Base-by-base conservation (phyloP, 2,329 filamentous ascomycete species). In the Byssochlamys sp. region DNA sequence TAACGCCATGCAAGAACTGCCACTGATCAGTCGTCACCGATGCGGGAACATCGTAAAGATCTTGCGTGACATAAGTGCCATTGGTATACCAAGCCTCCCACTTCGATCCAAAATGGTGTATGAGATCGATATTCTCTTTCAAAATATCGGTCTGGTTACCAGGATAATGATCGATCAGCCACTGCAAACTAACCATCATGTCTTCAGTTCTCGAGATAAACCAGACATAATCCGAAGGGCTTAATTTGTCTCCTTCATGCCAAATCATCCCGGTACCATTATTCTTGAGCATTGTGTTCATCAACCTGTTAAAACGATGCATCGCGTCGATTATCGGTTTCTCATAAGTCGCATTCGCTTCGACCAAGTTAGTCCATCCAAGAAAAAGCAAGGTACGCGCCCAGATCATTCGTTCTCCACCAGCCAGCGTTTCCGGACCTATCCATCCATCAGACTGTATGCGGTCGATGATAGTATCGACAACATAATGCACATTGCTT, bases 401-500 rank as follows among this genome's bases (percentile, higher is more conserved):
- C 82, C 81, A 84, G 50, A 84, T 72, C 39, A 80, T 77, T 54
- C 81, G 69, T 19, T 70, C 72, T 5, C 72, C 63, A 2, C 71
- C 62, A 0, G 68, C 73, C 4, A 45, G 19, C 0, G 61, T 75
- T 67, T 84, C 81, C 0, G 80, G 80, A 0, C 82, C 81, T 19
- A 84, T 66, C 82, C 82, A 85, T 6, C 82, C 82, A 70, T 85
- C 82, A 0, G 63, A 60, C 29, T 75, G 73, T 58, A 83, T 80
- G 54, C 74, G 71, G 4, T 70, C 68, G n/a, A 84, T 67, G 1
- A 82, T 72, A 60, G 78, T 77, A 55, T 78, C 69, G 4, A 78
- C 66, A 29, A 76, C 75, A 4, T 68, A 60, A 19, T 74, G 71
- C 6, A 81, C 77, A 59, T 84, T 81, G 0, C 60, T 62, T 61